A percentile compares a stretch with the other conserved stretches of the same genome.
These are phyloP conservation scores for Cladosporium sp. DNA, from an alignment of 2,329 filamentous ascomycete species.

Conservation along the genomic window DNA sequence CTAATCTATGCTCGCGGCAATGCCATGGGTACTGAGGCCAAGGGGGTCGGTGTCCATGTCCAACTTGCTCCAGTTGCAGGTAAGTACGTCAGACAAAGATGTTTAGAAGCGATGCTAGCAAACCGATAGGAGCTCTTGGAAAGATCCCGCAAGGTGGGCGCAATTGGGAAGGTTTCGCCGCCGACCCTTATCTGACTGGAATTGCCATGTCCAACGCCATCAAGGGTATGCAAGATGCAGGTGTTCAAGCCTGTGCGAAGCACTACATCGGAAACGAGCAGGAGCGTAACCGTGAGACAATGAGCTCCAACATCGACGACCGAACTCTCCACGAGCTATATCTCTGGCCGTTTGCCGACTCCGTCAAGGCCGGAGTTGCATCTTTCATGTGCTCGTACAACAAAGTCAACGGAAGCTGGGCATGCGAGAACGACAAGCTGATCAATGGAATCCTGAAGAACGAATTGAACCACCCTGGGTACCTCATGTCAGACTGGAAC, in stretches of 20 bases:
- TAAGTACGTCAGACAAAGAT: background rate
- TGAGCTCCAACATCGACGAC: constrained; percentile 29
- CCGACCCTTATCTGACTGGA: constrained; percentile 60
- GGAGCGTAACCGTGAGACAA: constrained; percentile 16
- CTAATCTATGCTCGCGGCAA: constrained; percentile 77
- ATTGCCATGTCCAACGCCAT: constrained; percentile 47
- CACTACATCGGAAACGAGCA: constrained; percentile 15
- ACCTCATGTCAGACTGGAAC: constrained; percentile 34
- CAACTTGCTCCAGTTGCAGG: constrained; percentile 75
- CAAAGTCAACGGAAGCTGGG: constrained; percentile 61
- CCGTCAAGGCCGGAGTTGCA: constrained; percentile 19
- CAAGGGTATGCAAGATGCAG: constrained; percentile 44
- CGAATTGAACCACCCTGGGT: constrained; percentile 68
- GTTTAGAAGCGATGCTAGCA: background rate
- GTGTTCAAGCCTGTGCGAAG: constrained; percentile 32
- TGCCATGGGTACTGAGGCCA: constrained; percentile 69
- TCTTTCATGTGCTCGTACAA: constrained; percentile 25
- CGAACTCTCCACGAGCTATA: constrained; percentile 25
- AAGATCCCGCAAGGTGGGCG: constrained; percentile 13
- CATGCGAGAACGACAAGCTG: constrained; percentile 58
- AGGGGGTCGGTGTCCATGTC: constrained; percentile 69
- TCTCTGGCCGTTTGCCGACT: constrained; percentile 21
- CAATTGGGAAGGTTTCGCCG: constrained; percentile 57
- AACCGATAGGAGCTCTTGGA: constrained; percentile 18
- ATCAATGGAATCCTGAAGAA: constrained; percentile 67